Evolutionary conservation across 352 stramenopile genomes (phyloP).

Genomic region (Plasmopara muralis): DNA sequence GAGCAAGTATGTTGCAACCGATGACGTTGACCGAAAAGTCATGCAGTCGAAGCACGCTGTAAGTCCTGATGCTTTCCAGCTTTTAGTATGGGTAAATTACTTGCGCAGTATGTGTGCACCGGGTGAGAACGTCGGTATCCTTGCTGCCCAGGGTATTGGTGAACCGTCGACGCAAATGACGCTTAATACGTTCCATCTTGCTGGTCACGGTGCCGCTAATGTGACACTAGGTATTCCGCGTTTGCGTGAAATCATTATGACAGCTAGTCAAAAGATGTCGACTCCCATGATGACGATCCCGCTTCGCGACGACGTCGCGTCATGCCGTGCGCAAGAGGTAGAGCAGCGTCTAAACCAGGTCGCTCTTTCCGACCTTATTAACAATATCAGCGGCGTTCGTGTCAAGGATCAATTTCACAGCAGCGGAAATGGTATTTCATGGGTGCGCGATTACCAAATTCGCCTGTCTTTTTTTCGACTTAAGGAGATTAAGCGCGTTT

Average conservation of each 20-base stretch:
- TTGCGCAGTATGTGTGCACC: slow-evolving; percentile 93
- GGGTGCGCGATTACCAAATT: slow-evolving; percentile 96
- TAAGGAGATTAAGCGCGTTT: slow-evolving; percentile 93
- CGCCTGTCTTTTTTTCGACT: slow-evolving; percentile 91
- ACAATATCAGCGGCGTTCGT: slow-evolving; percentile 86
- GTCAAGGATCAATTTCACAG: slow-evolving; percentile 90
- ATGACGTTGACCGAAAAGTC: slow-evolving; percentile 54
- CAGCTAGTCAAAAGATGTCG: slow-evolving; percentile 93
- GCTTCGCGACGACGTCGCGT: slow-evolving; percentile 54
- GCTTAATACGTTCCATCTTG: slow-evolving; percentile 99
- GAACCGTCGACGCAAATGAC: slow-evolving; percentile 99
- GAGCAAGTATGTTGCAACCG: slow-evolving; percentile 27
- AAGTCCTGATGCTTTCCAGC: slow-evolving; percentile 77
- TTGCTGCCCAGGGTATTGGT: slow-evolving; percentile 98
- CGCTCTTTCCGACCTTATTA: slow-evolving; percentile 90
- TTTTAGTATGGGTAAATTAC: slow-evolving; percentile 98
- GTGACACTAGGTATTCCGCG: slow-evolving; percentile 99
- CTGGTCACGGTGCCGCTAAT: slow-evolving; percentile 97
- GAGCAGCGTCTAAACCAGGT: slow-evolving; percentile 91
- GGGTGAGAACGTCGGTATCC: slow-evolving; percentile 97
- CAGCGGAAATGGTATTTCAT: slow-evolving; percentile 86
- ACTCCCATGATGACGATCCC: slow-evolving; percentile 99
- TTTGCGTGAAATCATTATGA: slow-evolving; percentile 99
- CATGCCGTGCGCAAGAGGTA: slow-evolving; percentile 57
- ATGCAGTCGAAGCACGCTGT: slow-evolving; percentile 79